phyloP scores from a whole-genome alignment of 2,329 filamentous ascomycete species.

The Hypoxylon sp. region DNA sequence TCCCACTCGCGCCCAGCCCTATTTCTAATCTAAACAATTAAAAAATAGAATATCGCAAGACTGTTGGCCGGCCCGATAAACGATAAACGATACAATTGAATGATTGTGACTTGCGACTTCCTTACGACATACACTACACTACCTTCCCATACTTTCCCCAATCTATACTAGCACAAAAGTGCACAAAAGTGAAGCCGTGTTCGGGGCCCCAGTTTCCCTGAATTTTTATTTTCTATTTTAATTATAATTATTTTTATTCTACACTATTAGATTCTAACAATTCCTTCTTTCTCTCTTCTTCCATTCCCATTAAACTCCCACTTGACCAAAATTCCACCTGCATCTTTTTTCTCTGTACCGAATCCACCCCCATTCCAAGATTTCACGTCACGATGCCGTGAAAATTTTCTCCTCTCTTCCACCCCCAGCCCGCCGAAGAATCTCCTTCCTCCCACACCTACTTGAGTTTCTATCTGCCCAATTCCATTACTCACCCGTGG shows the following conservation, averaged over 20 bases:
- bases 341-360: slow-evolving; percentile 30
- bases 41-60: slow-evolving; percentile 26
- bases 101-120: slow-evolving; percentile 18
- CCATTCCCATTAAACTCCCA: slow-evolving; percentile 23
- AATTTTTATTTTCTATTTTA: slow-evolving; percentile 28
- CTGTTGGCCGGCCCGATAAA: slow-evolving; percentile 38
- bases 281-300: slow-evolving; percentile 15
- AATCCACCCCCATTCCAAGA: slow-evolving; percentile 43
- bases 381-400: slow-evolving; percentile 43
- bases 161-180: too few relatives aligned
- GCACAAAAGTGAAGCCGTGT: slow-evolving; percentile 23
- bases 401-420: slow-evolving; percentile 41
- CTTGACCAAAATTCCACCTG: slow-evolving; percentile 21
- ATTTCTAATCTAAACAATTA: slow-evolving; percentile 36
- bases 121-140: not conserved
- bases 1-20: slow-evolving; percentile 34
- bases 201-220: slow-evolving; percentile 13
- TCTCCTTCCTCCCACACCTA: slow-evolving; percentile 35
- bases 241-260: slow-evolving; percentile 27
- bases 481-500: slow-evolving; percentile 34
- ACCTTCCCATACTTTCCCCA: slow-evolving; percentile 21
- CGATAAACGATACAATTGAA: too few relatives aligned
- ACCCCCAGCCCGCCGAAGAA: slow-evolving; percentile 39
- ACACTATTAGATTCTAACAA: slow-evolving; percentile 18
- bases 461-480: slow-evolving; percentile 32